A percentile compares a stretch with the other conserved stretches of the same genome.
Conservation (phyloP, 1,284 basidiomycete species). For the Boletus smithii region DNA sequence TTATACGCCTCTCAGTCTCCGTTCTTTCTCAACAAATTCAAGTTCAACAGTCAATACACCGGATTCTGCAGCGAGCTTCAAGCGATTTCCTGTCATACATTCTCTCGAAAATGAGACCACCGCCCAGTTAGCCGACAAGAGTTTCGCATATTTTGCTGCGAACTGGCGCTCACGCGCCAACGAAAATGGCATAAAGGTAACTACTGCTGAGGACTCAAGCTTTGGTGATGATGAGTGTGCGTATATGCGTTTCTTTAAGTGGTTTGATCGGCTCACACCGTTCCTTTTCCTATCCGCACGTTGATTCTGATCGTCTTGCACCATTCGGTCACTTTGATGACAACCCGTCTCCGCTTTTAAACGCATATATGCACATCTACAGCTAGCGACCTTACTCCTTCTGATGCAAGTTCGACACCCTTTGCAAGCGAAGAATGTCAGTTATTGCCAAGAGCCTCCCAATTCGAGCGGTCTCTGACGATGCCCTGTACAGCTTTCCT, state of each 20-base stretch:
- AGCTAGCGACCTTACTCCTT: constrained; percentile 47
- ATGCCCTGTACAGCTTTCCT: constrained; percentile 46
- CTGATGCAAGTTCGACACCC: constrained; percentile 42
- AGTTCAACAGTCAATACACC: constrained; percentile 58
- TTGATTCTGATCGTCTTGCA: constrained; percentile 8
- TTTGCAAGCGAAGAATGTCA: constrained; percentile 47
- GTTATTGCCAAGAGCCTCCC: constrained; percentile 19
- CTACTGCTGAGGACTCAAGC: constrained; percentile 47
- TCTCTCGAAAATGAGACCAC: constrained; percentile 21
- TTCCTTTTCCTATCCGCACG: constrained; percentile 2
- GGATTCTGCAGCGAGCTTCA: constrained; percentile 36
- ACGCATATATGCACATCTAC: constrained; percentile 36
- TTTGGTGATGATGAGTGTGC: constrained; percentile 53
- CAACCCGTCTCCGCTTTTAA: constrained; percentile 1
- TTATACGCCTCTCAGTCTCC: constrained; percentile 64
- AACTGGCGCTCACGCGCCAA: constrained; percentile 72
- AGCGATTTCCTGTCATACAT: constrained; percentile 38
- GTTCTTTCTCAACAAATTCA: constrained; percentile 53
- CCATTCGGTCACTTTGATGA: constrained; percentile 1
- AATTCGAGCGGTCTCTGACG: constrained; percentile 22
- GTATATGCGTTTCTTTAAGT: constrained; percentile 34
- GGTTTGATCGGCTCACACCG: constrained; percentile 20
- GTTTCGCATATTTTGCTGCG: constrained; percentile 57
- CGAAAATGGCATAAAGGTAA: constrained; percentile 68
- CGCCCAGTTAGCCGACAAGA: constrained; percentile 36